Base-by-base conservation (phyloP, 192 early-diverging fungal species). In the Coemansia sp. region DNA sequence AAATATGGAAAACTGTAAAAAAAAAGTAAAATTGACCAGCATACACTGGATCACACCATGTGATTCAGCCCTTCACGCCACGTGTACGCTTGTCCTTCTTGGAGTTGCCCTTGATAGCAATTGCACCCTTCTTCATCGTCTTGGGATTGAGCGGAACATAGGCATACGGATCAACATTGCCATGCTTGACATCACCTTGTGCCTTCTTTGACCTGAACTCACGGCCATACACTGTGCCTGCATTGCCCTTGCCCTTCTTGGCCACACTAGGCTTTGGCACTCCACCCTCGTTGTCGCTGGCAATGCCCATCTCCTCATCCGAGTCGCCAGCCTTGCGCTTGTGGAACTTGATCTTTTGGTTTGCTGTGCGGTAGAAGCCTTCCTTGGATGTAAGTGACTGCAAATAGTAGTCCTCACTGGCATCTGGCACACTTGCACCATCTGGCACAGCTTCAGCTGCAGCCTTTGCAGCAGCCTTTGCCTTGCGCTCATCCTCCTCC, bases 111-210 rank as follows among this genome's bases (percentile, higher is more conserved):
- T 81, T 81, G 52, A 81, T 53, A 19, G 57, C 51, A 24, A 74
- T 41, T 27, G 69, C 52, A 37, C 78, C 78, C 67, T 65, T 78
- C 70, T 78, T 81, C 78, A 81, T 81, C 53, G 47, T 68, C 73
- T 74, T 74, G 24, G 79, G 79, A 12, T 73, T 82, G 51, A 99
- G 82, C 61, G 97, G 96, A 47, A 99, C 87, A 69, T 98, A 99
- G n/a, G 94, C 93, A 68, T 86, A 95, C 35, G 97, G 97, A 81
- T 98, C 95, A 5, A 92, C 82, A 66, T 86, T 88, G 47, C 90
- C 92, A 51, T 88, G 88, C 71, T 86, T 87, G 59, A 99, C 86
- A 86, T 99, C 97, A 63, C 96, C 95, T 51, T 86, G 81, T 11
- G 95, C 95, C 70, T 87, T 87, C 86, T 92, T 87, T 53, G 94